phyloP scores from a whole-genome alignment of 2,329 filamentous ascomycete species.

The Epichloe elymi region DNA sequence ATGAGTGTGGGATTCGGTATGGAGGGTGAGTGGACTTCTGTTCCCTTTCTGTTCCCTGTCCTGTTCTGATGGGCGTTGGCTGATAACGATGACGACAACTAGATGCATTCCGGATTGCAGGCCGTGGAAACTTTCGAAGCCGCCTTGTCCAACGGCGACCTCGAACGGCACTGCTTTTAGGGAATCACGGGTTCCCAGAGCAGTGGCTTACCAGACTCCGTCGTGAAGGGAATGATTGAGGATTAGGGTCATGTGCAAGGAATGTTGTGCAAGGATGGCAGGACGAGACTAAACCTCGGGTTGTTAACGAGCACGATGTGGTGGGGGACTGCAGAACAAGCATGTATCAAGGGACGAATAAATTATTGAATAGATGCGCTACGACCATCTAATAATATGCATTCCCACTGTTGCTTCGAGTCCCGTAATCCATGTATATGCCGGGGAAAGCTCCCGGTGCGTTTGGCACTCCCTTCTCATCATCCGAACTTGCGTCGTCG shows the following conservation, averaged over 20 bases:
- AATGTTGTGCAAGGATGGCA: background rate
- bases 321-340: background rate
- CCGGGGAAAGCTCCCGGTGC: conserved; percentile 39
- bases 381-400: conserved; percentile 22
- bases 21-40: conserved; percentile 10
- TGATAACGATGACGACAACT: background rate
- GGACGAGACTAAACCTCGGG: background rate
- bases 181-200: too few relatives aligned
- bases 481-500: conserved; percentile 25
- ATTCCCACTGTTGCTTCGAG: conserved; percentile 18
- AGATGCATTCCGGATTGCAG: conserved; percentile 14
- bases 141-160: conserved; percentile 8
- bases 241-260: background rate
- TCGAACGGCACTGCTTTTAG: background rate
- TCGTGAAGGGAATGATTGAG: background rate
- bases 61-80: background rate
- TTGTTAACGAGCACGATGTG: background rate
- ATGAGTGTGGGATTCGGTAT: conserved; percentile 14
- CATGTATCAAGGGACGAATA: background rate
- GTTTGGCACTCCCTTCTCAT: conserved; percentile 19
- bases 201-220: background rate
- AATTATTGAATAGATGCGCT: background rate
- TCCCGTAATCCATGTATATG: conserved; percentile 25
- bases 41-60: background rate
- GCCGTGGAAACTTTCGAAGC: conserved; percentile 8